These are phyloP conservation scores for Collybiopsis confluens DNA, from an alignment of 768 basidiomycete species.

Conservation along the genomic window DNA sequence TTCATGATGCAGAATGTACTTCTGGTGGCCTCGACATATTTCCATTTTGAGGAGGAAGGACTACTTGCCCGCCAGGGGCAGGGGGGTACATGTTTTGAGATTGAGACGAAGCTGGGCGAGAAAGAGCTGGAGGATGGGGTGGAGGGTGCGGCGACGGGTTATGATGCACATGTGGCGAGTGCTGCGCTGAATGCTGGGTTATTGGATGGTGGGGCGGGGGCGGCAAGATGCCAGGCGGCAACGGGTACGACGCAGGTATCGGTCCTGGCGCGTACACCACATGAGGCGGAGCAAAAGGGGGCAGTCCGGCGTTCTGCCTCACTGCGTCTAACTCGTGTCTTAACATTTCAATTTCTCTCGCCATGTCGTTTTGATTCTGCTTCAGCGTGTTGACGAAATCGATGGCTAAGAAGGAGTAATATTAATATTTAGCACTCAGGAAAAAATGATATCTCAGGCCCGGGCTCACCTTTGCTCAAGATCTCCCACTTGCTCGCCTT, in stretches of 20 bases:
- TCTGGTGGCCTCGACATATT: slow-evolving; percentile 39
- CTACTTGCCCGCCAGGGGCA: slow-evolving; percentile 34
- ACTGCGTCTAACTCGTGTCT: slow-evolving; percentile 68
- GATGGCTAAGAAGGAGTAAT: slow-evolving; percentile 51
- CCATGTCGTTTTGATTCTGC: slow-evolving; percentile 70
- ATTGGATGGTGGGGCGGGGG: slow-evolving; percentile 13
- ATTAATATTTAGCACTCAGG: slow-evolving; percentile 10
- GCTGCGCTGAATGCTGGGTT: slow-evolving; percentile 18
- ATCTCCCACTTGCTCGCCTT: slow-evolving; percentile 99
- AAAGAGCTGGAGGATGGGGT: slow-evolving; percentile 33
- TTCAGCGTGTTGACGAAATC: slow-evolving; percentile 84
- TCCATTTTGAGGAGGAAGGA: slow-evolving; percentile 38
- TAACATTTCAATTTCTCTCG: slow-evolving; percentile 72
- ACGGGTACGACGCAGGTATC: slow-evolving; percentile 39
- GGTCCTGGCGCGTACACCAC: slow-evolving; percentile 50
- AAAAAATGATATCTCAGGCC: slow-evolving; percentile 1
- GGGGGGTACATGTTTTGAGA: slow-evolving; percentile 46
- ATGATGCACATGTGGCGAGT: slow-evolving; percentile 17
- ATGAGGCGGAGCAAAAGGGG: slow-evolving; percentile 47
- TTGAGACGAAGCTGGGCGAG: slow-evolving; percentile 58
- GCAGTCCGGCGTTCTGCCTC: slow-evolving; percentile 47
- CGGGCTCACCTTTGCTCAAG: slow-evolving; percentile 78
- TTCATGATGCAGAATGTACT: slow-evolving; percentile 31
- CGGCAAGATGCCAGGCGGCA: slow-evolving; percentile 40
- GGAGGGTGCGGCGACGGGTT: slow-evolving; percentile 25